These are phyloP conservation scores for Pyrenophora teres DNA, from an alignment of 2,329 filamentous ascomycete genomes.

Conservation along the genomic window DNA sequence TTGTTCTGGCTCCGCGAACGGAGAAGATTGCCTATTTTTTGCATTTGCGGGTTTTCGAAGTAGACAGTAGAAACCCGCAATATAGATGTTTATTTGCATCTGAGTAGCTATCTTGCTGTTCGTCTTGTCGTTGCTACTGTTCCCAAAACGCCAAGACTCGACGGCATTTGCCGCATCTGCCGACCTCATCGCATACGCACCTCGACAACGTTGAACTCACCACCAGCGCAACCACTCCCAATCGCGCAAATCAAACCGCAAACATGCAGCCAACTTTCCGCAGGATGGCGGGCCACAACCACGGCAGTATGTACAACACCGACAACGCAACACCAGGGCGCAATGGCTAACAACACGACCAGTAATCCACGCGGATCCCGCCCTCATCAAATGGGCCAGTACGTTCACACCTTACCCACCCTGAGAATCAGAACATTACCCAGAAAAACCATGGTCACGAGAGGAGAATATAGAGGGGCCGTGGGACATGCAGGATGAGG, in stretches of 20 bases:
- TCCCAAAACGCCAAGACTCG: conserved; percentile 21
- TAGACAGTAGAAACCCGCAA: not conserved
- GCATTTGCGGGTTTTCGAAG: not conserved
- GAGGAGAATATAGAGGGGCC: not conserved
- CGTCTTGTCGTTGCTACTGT: too few species aligned
- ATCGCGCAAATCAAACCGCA: conserved; percentile 20
- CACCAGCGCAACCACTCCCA: conserved; percentile 7
- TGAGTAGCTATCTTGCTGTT: too few species aligned
- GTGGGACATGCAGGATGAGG: not conserved
- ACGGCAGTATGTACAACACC: conserved; percentile 24
- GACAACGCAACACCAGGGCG: not conserved
- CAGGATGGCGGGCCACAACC: conserved; percentile 39
- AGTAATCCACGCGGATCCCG: conserved; percentile 60
- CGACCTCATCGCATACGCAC: conserved; percentile 24
- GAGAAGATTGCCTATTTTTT: not conserved
- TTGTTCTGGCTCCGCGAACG: not conserved
- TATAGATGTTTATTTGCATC: too few species aligned
- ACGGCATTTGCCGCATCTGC: conserved; percentile 20
- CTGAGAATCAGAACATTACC: too few species aligned
- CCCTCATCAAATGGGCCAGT: conserved; percentile 61
- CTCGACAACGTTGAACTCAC: conserved; percentile 17
- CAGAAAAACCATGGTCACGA: not conserved
- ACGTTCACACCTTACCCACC: conserved; percentile 48
- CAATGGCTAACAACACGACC: conserved; percentile 35
- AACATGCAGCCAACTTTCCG: conserved; percentile 16